phyloP scores from a whole-genome alignment of 2,329 filamentous ascomycete genomes.

The Chaetomium globosum region DNA sequence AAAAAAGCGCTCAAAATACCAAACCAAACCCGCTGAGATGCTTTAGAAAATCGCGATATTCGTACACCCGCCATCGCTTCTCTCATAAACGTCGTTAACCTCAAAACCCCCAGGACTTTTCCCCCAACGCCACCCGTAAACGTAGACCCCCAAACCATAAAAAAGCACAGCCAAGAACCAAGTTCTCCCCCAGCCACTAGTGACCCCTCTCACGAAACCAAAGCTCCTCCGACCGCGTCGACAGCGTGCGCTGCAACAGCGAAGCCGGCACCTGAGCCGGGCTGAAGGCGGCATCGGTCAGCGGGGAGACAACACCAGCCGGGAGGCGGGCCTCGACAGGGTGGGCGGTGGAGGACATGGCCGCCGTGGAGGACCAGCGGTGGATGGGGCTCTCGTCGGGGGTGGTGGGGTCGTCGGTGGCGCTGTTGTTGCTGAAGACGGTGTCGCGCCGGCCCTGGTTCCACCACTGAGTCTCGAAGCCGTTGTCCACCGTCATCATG shows the following conservation, averaged over 20 bases:
- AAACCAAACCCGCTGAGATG: constrained; percentile 6
- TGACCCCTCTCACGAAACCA: constrained; percentile 37
- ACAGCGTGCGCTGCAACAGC: constrained; percentile 43
- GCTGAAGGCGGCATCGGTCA: constrained; percentile 41
- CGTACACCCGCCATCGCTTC: constrained; percentile 1
- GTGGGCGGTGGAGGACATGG: not conserved
- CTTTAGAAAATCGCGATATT: not conserved
- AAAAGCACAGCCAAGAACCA: not conserved
- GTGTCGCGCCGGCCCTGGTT: constrained; percentile 49
- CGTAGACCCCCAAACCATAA: not conserved
- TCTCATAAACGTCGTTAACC: not conserved
- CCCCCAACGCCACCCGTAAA: not conserved
- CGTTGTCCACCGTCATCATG: constrained; percentile 61
- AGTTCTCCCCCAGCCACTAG: not conserved
- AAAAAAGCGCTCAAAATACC: not conserved
- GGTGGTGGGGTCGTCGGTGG: constrained; percentile 14
- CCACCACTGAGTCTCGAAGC: constrained; percentile 63
- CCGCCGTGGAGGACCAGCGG: constrained; percentile 29
- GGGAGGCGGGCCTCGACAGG: constrained; percentile 14
- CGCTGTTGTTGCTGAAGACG: constrained; percentile 27
- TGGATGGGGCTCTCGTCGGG: constrained; percentile 19
- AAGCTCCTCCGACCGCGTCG: constrained; percentile 50
- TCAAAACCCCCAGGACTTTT: not conserved
- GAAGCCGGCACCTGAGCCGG: constrained; percentile 30
- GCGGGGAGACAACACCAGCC: constrained; percentile 44